Percentiles rank a stretch among this genome's conserved stretches.
These are phyloP conservation scores for Sanchytrium tribonematis DNA, from an alignment of 371 early-diverging fungal species.

Conservation along the genomic window DNA sequence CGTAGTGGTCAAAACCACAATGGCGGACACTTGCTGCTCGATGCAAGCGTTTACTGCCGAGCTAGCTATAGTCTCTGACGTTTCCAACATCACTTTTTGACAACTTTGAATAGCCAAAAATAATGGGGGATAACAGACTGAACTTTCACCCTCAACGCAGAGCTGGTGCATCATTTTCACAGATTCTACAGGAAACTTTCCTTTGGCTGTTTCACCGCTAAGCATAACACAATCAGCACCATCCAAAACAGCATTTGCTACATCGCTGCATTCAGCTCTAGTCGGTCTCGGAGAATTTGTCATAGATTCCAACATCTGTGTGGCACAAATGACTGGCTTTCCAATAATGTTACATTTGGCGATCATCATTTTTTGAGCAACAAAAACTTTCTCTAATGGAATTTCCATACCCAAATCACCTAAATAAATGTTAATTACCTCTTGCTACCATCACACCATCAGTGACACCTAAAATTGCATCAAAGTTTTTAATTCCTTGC, in stretches of 20 bases:
- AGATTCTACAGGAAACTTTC: slow-evolving; percentile 36
- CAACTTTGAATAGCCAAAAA: slow-evolving; percentile 49
- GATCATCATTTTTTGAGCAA: slow-evolving; percentile 91
- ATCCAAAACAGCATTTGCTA: slow-evolving; percentile 88
- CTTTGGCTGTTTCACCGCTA: slow-evolving; percentile 93
- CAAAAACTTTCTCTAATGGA: slow-evolving; percentile 60
- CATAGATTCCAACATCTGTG: slow-evolving; percentile 98
- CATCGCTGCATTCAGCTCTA: slow-evolving; percentile 92
- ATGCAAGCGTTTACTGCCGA: slow-evolving; percentile 67
- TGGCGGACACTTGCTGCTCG: slow-evolving; percentile 54
- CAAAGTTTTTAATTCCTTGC: slow-evolving; percentile 85
- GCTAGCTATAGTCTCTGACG: slow-evolving; percentile 71
- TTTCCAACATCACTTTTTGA: slow-evolving; percentile 37
- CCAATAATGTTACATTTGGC: slow-evolving; percentile 69
- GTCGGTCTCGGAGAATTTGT: slow-evolving; percentile 79
- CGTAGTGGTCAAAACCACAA: slow-evolving; percentile 41
- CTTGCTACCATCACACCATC: slow-evolving; percentile 98
- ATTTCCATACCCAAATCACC: slow-evolving; percentile 86
- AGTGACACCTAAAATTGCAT: slow-evolving; percentile 67
- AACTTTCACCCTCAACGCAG: slow-evolving; percentile 34
- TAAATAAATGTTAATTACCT: slow-evolving; percentile 19
- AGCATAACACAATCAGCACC: slow-evolving; percentile 97
- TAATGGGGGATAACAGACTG: slow-evolving; percentile 40
- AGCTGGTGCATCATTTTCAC: slow-evolving; percentile 16
- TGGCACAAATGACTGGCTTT: slow-evolving; percentile 85